Conservation (phyloP, 495 filamentous ascomycete species). For the Neurospora sp. region DNA sequence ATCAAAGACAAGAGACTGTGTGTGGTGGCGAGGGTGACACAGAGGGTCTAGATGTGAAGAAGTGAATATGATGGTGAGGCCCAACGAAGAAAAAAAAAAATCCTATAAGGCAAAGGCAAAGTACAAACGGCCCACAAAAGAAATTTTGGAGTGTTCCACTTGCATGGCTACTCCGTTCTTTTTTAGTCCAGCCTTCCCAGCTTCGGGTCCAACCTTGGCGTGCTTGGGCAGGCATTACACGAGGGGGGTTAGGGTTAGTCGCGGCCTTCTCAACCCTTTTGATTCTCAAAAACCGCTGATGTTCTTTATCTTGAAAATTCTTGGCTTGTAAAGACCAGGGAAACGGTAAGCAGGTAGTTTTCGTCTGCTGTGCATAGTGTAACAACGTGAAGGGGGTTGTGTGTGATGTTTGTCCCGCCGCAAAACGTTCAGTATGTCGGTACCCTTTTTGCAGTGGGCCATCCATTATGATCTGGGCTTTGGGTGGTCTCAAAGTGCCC, state of each 20-base stretch:
- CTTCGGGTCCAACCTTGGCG: not conserved
- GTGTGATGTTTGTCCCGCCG: not conserved
- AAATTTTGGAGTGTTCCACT: conserved; percentile 1
- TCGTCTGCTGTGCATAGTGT: not conserved
- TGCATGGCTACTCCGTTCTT: not conserved
- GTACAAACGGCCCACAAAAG: not conserved
- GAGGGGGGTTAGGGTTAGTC: not conserved
- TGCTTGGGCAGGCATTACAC: not conserved
- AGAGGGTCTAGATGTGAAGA: not conserved
- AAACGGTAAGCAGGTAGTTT: not conserved
- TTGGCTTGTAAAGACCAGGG: not conserved
- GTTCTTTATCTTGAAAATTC: not conserved
- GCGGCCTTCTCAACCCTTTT: not conserved
- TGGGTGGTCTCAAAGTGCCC: not conserved
- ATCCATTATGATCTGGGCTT: not conserved
- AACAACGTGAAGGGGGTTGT: not conserved
- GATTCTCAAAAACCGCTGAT: not conserved
- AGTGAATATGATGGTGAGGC: not conserved
- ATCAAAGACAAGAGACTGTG: not conserved
- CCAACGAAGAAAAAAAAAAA: not conserved
- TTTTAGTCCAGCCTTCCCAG: not conserved
- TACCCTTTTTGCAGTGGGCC: not conserved
- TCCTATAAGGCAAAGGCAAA: not conserved
- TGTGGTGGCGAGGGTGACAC: not conserved
- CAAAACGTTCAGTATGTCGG: not conserved